phyloP scores from a whole-genome alignment of 176 grass and related monocot species.

The Puccinellia tenuiflora region DNA sequence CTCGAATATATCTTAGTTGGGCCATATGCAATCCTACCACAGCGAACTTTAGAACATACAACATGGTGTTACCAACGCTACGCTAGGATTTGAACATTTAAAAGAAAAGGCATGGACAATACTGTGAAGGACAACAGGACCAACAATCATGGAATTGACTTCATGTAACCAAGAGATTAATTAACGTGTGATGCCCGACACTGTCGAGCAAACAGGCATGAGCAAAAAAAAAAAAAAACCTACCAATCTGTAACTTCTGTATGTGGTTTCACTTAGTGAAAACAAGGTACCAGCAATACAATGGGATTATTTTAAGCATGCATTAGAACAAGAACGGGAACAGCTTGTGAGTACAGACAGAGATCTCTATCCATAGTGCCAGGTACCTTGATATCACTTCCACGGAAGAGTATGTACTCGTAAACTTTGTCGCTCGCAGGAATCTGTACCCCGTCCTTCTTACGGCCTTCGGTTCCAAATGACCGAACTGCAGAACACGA shows the following conservation, averaged over 20 bases:
- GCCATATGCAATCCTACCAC: not conserved
- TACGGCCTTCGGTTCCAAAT: constrained; percentile 84
- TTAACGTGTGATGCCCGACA: not conserved
- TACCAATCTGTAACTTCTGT: not conserved
- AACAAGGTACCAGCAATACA: not conserved
- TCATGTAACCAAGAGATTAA: not conserved
- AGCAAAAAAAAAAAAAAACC: not conserved
- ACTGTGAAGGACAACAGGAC: no score
- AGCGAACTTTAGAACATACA: not conserved
- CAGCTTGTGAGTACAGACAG: not conserved
- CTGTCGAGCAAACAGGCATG: not conserved
- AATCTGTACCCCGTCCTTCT: constrained; percentile 75
- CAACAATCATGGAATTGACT: not conserved
- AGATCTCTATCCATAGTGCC: not conserved
- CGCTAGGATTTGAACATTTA: no score
- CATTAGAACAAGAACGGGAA: not conserved
- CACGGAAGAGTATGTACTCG: constrained; percentile 78
- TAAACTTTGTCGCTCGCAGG: constrained; percentile 64
- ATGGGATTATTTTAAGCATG: not conserved
- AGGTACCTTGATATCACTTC: constrained; percentile 77
- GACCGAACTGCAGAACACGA: constrained; percentile 57
- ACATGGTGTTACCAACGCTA: not conserved
- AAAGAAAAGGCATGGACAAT: no score
- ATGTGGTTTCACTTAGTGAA: not conserved
- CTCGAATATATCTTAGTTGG: no score